These are phyloP conservation scores for Ophiostoma piceae DNA, from an alignment of 2,329 filamentous ascomycete genomes.

Conservation along the genomic window DNA sequence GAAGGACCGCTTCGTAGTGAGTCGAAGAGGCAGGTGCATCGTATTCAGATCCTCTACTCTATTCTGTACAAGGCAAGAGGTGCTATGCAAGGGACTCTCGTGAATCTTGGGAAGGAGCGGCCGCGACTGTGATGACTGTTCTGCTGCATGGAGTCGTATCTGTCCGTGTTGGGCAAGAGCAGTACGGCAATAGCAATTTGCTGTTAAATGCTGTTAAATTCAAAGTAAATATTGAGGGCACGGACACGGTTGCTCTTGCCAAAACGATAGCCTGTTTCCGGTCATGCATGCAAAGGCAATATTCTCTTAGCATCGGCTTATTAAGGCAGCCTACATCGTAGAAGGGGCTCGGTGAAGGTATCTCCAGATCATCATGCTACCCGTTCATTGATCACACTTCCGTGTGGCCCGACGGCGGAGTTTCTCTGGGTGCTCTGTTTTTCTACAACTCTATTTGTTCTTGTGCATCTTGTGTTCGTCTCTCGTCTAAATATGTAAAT, in stretches of 20 bases:
- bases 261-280: slow-evolving; percentile 10
- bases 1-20: neutral
- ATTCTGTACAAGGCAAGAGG: neutral
- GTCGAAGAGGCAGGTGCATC: neutral
- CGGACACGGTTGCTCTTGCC: slow-evolving; percentile 2
- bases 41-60: neutral
- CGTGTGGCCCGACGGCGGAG: neutral
- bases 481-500: neutral
- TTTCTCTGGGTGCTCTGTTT: neutral
- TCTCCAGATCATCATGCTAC: neutral
- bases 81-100: slow-evolving; percentile 4
- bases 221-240: neutral
- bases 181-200: neutral
- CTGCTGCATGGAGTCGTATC: neutral
- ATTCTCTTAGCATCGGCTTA: neutral
- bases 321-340: neutral
- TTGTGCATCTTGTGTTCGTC: neutral
- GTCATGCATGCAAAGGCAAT: neutral
- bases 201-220: too few species aligned
- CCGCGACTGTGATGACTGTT: neutral
- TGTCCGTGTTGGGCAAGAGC: neutral
- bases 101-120: neutral
- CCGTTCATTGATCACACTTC: neutral
- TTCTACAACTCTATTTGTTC: neutral
- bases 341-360: neutral